phyloP scores from a whole-genome alignment of 345 rosid species.

The Citrus inodora region DNA sequence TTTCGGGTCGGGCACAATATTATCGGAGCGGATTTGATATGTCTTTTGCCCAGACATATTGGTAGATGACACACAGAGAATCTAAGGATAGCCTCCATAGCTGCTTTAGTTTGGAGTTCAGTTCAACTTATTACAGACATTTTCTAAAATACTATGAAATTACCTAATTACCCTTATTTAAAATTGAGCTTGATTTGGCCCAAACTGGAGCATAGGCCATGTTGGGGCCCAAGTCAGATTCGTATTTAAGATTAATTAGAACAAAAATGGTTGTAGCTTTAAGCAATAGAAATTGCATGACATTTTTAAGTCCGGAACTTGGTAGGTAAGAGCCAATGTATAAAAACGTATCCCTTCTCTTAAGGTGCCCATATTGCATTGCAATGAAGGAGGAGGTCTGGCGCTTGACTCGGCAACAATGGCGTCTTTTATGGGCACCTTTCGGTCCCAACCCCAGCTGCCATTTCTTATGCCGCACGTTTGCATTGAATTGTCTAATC shows the following conservation, averaged over 20 bases:
- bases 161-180: background rate
- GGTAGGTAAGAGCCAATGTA: too few relatives aligned
- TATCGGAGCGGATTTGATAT: slow-evolving; percentile 18
- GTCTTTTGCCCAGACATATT: slow-evolving; percentile 26
- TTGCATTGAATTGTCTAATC: slow-evolving; percentile 2
- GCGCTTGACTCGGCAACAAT: background rate
- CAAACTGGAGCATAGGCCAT: background rate
- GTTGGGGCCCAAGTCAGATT: too few relatives aligned
- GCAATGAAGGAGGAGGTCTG: background rate
- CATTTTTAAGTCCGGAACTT: too few relatives aligned
- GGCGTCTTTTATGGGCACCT: background rate
- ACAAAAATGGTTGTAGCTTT: too few relatives aligned
- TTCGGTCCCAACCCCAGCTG: background rate
- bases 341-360: too few relatives aligned
- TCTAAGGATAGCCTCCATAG: slow-evolving; percentile 55
- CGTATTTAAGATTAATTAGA: too few relatives aligned
- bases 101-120: background rate
- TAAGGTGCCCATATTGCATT: background rate
- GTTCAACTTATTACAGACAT: fast-evolving
- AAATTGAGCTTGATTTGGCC: background rate
- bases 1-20: slow-evolving; percentile 14
- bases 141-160: background rate
- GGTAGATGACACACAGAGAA: slow-evolving; percentile 56
- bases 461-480: slow-evolving; percentile 25
- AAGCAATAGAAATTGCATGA: too few relatives aligned